A percentile compares a stretch with the other conserved stretches of the same genome.
Evolutionary conservation across 1,284 basidiomycete species (phyloP).

Genomic region (Cutaneotrichosporon spelunceum): DNA sequence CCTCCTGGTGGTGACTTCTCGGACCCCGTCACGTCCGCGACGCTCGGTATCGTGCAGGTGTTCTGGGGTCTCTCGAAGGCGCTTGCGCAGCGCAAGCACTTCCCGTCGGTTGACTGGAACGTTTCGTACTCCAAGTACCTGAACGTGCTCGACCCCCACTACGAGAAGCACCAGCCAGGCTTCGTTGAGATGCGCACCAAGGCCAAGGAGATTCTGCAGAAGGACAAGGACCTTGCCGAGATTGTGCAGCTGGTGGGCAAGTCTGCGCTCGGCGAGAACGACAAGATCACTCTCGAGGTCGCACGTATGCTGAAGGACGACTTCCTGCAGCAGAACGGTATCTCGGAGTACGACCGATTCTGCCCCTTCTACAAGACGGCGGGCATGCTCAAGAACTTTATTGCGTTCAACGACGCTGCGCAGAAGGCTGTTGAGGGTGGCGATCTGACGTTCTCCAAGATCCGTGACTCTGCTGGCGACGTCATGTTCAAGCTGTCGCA

Average conservation of each 20-base stretch:
- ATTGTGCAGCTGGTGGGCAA: slow-evolving; percentile 99
- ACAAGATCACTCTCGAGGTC: slow-evolving; percentile 98
- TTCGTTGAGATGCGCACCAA: slow-evolving; percentile 88
- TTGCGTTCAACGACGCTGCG: slow-evolving; percentile 85
- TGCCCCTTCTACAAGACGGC: slow-evolving; percentile 99
- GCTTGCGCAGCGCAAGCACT: slow-evolving; percentile 88
- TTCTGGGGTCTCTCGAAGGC: slow-evolving; percentile 60
- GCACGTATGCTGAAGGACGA: slow-evolving; percentile 95
- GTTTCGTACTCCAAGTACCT: slow-evolving; percentile 98
- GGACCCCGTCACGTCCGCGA: slow-evolving; percentile 95
- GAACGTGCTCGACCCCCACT: slow-evolving; percentile 89
- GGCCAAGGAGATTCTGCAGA: slow-evolving; percentile 95
- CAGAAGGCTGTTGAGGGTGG: slow-evolving; percentile 69
- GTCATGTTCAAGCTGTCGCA: slow-evolving; percentile 94
- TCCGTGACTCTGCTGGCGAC: slow-evolving; percentile 83
- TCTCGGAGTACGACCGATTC: slow-evolving; percentile 93
- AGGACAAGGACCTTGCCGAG: slow-evolving; percentile 97
- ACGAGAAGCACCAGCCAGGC: slow-evolving; percentile 84
- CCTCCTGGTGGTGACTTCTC: slow-evolving; percentile 99
- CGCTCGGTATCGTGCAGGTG: slow-evolving; percentile 97
- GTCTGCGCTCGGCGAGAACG: slow-evolving; percentile 91
- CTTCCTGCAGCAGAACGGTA: slow-evolving; percentile 98
- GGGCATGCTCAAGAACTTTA: slow-evolving; percentile 93
- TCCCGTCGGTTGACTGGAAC: slow-evolving; percentile 99
- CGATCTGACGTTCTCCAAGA: slow-evolving; percentile 85